phyloP scores from a whole-genome alignment of 345 rosid species.

The Boechera retrofracta region DNA sequence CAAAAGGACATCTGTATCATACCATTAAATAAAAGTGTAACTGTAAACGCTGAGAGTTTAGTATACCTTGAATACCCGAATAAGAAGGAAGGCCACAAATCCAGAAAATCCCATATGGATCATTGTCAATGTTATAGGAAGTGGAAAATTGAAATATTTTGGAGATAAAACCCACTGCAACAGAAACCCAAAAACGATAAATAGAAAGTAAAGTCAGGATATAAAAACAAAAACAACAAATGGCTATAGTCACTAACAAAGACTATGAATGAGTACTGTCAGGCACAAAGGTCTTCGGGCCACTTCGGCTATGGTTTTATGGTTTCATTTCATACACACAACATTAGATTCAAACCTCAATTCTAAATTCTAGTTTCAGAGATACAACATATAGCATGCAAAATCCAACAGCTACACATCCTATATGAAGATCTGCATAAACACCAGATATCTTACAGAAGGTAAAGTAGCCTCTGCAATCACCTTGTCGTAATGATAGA shows the following conservation, averaged over 20 bases:
- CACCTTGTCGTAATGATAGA: too few species aligned
- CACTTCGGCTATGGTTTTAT: too few species aligned
- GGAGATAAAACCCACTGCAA: constrained; percentile 98
- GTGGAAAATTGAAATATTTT: constrained; percentile 85
- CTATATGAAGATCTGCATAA: too few species aligned
- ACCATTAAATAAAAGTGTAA: background rate
- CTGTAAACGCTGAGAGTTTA: background rate
- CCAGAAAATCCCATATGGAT: constrained; percentile 95
- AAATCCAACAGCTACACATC: too few species aligned
- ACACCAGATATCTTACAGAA: too few species aligned
- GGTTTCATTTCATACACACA: too few species aligned
- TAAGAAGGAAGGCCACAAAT: constrained; percentile 72
- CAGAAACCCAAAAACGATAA: constrained; percentile 5
- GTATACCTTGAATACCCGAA: constrained; percentile 91
- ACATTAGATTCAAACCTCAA: too few species aligned
- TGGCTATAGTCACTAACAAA: background rate
- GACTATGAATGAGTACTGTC: too few species aligned
- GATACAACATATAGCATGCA: too few species aligned
- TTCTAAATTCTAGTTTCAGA: too few species aligned
- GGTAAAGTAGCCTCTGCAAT: too few species aligned
- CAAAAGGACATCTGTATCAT: background rate
- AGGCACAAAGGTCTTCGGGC: too few species aligned
- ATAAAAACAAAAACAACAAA: background rate
- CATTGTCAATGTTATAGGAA: constrained; percentile 93
- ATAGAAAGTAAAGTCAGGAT: background rate